Evolutionary conservation across 2,329 filamentous ascomycete species (phyloP).

Genomic region (Ceratocystis smalleyi): DNA sequence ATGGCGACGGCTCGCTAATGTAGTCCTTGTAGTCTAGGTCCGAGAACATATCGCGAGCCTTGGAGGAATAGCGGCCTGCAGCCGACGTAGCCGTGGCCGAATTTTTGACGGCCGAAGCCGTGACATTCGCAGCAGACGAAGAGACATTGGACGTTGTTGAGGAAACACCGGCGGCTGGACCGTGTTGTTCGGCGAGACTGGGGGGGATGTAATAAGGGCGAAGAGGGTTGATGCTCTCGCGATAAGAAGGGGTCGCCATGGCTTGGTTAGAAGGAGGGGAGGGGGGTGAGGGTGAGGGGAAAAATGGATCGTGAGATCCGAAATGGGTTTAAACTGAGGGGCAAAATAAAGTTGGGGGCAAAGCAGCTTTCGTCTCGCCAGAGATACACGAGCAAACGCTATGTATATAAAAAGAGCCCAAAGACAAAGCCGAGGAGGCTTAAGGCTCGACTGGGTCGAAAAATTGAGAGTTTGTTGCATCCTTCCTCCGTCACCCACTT

Average conservation of each 20-base stretch:
- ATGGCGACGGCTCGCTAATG: slow-evolving; percentile 59
- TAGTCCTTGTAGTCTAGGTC: slow-evolving; percentile 90
- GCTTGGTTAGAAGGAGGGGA: not conserved
- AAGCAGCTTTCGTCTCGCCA: not conserved
- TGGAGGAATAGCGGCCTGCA: slow-evolving; percentile 33
- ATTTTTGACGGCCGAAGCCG: slow-evolving; percentile 32
- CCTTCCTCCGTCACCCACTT: slow-evolving; percentile 5
- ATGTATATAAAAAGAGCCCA: slow-evolving; percentile 11
- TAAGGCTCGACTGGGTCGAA: slow-evolving; percentile 16
- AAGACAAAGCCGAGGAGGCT: slow-evolving; percentile 7
- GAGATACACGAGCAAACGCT: not conserved
- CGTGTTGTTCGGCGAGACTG: slow-evolving; percentile 32
- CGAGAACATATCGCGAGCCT: slow-evolving; percentile 71
- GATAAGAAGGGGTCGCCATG: slow-evolving; percentile 28
- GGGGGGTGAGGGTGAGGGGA: no score
- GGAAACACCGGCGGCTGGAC: slow-evolving; percentile 25
- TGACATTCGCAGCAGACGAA: slow-evolving; percentile 24
- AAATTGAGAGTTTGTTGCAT: slow-evolving; percentile 17
- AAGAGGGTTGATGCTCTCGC: slow-evolving; percentile 44
- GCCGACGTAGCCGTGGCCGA: slow-evolving; percentile 9
- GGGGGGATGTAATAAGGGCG: slow-evolving; percentile 55
- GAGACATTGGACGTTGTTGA: slow-evolving; percentile 32
- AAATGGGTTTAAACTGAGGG: not conserved
- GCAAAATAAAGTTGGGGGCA: not conserved
- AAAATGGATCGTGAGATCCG: not conserved